Evolutionary conservation across 2,329 filamentous ascomycete species (phyloP).

Genomic region (Aspergillus sp.): DNA sequence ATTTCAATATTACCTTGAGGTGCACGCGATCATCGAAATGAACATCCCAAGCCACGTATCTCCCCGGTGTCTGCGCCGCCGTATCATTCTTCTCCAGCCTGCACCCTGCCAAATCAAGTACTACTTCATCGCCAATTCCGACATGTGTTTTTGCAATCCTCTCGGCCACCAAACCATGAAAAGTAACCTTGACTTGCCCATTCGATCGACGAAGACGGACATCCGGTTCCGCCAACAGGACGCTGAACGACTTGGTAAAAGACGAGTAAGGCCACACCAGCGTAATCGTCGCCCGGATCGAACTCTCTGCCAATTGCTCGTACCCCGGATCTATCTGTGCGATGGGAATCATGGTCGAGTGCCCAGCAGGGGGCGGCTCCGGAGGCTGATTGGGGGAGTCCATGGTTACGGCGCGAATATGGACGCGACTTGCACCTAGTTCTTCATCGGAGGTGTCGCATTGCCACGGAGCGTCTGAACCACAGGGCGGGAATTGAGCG

Average conservation of each 20-base stretch:
- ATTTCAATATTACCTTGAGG: constrained; percentile 26
- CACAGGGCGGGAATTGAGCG: not conserved
- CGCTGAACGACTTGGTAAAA: constrained; percentile 62
- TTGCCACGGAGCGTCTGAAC: not conserved
- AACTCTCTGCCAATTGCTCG: constrained; percentile 18
- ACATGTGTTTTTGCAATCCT: constrained; percentile 59
- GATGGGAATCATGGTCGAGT: constrained; percentile 28
- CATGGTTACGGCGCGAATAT: constrained; percentile 19
- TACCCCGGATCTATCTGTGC: constrained; percentile 33
- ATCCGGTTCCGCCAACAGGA: constrained; percentile 77
- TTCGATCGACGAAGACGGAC: constrained; percentile 66
- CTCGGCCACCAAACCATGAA: constrained; percentile 62
- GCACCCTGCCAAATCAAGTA: constrained; percentile 60
- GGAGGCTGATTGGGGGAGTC: constrained; percentile 17
- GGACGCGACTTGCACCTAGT: constrained; percentile 6
- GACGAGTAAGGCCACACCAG: constrained; percentile 89
- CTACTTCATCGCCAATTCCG: constrained; percentile 69
- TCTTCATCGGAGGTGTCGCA: constrained; percentile 6
- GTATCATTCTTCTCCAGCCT: constrained; percentile 53
- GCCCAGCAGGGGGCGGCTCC: constrained; percentile 10
- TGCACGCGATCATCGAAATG: constrained; percentile 34
- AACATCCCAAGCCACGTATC: constrained; percentile 51
- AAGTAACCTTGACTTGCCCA: constrained; percentile 73
- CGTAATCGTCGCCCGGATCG: constrained; percentile 64
- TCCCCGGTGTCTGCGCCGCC: constrained; percentile 47